Evolutionary conservation across 768 basidiomycete species (phyloP).

Genomic region (Leucosporidium yakuticum): DNA sequence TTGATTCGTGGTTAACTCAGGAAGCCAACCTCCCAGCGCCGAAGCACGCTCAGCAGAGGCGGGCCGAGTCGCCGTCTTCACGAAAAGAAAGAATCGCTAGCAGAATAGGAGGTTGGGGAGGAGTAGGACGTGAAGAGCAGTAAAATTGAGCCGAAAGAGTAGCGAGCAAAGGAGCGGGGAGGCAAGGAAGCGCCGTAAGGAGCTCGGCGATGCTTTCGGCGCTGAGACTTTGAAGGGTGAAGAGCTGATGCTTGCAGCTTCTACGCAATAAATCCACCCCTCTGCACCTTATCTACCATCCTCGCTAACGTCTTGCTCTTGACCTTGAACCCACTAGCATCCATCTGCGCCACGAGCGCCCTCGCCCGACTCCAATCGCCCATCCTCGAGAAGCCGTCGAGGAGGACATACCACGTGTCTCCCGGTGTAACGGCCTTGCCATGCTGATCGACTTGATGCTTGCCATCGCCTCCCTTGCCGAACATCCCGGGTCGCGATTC

Average conservation of each 20-base stretch:
- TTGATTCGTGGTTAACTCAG: neutral
- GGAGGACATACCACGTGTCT: constrained; percentile 71
- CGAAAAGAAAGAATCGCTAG: too few species aligned
- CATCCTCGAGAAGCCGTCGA: constrained; percentile 58
- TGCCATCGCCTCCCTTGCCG: constrained; percentile 50
- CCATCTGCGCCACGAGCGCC: constrained; percentile 60
- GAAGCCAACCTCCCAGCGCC: too few species aligned
- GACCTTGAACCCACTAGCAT: constrained; percentile 45
- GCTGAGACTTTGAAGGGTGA: too few species aligned
- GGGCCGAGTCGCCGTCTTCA: too few species aligned
- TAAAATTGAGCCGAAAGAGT: too few species aligned
- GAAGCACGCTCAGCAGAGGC: too few species aligned
- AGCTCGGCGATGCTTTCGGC: too few species aligned
- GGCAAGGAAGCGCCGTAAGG: too few species aligned
- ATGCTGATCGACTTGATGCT: constrained; percentile 57
- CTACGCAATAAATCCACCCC: constrained; percentile 36
- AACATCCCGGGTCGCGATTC: constrained; percentile 50
- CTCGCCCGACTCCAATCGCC: constrained; percentile 59
- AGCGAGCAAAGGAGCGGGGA: too few species aligned
- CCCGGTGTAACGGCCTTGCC: constrained; percentile 50
- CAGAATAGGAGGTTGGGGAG: too few species aligned
- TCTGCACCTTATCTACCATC: constrained; percentile 53
- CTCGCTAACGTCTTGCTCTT: constrained; percentile 49
- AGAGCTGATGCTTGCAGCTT: neutral
- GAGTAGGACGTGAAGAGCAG: too few species aligned